These are phyloP conservation scores for Ustilago trichophora DNA, from an alignment of 1,284 basidiomycete genomes.

Conservation along the genomic window DNA sequence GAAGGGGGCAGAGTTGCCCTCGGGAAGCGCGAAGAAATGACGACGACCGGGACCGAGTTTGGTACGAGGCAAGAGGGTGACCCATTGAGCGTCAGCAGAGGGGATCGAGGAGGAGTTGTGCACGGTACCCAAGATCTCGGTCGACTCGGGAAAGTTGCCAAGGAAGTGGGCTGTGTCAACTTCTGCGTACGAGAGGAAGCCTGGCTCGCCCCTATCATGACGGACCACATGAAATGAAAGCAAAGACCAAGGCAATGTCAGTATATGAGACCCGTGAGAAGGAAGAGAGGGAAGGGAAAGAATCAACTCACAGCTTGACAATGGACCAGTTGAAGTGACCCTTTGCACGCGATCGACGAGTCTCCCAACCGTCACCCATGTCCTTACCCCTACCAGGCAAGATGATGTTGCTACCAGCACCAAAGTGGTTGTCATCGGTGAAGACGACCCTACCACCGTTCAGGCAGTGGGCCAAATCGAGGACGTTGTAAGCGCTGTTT, in stretches of 20 bases:
- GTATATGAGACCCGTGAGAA: not conserved
- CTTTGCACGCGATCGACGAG: conserved; percentile 81
- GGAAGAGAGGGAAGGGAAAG: not conserved
- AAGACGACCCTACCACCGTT: conserved; percentile 84
- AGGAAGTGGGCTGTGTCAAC: conserved; percentile 96
- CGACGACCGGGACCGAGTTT: conserved; percentile 89
- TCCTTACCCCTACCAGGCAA: conserved; percentile 86
- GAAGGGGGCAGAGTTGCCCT: conserved; percentile 71
- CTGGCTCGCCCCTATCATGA: conserved; percentile 64
- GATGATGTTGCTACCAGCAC: conserved; percentile 87
- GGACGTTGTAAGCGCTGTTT: conserved; percentile 69
- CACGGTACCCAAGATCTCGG: conserved; percentile 78
- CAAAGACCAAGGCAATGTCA: not conserved
- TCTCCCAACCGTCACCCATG: conserved; percentile 99
- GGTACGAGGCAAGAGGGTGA: conserved; percentile 76
- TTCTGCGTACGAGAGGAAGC: conserved; percentile 80
- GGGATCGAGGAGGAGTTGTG: conserved; percentile 61
- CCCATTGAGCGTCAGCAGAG: conserved; percentile 72
- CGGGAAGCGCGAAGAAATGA: conserved; percentile 84
- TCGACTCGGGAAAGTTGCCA: conserved; percentile 88
- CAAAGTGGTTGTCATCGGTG: conserved; percentile 88
- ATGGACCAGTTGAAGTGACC: conserved; percentile 91
- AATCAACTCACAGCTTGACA: conserved; percentile 78
- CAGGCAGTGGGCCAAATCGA: conserved; percentile 88
- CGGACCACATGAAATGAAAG: not conserved